Conservation (phyloP, 768 basidiomycete genomes). For the Mycena venus region DNA sequence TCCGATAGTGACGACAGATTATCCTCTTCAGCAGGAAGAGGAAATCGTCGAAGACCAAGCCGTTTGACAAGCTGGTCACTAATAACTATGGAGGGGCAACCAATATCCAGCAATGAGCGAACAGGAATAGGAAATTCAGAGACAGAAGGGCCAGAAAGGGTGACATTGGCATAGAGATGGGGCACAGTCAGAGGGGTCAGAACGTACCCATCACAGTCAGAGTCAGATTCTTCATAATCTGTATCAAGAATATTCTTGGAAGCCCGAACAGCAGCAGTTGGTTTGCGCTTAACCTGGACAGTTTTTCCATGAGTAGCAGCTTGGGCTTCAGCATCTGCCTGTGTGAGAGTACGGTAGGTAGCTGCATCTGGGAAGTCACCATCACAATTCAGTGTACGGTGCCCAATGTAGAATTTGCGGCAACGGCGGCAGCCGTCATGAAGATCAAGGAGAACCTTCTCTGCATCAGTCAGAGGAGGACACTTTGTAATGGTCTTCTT, state of each 20-base stretch:
- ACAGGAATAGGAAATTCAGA: too few species aligned
- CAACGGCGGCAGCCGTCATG: too few species aligned
- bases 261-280: not conserved
- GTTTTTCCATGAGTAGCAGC: not conserved
- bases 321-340: not conserved
- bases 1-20: slow-evolving; percentile 3
- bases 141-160: not conserved
- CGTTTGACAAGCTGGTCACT: not conserved
- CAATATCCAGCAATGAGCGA: too few species aligned
- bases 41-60: not conserved
- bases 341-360: not conserved
- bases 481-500: too few species aligned
- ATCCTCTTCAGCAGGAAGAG: slow-evolving; percentile 1
- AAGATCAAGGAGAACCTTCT: too few species aligned
- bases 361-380: not conserved
- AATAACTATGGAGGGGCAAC: too few species aligned
- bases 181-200: not conserved
- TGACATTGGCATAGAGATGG: too few species aligned
- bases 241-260: not conserved
- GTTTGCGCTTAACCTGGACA: not conserved
- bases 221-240: not conserved
- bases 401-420: not conserved
- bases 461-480: too few species aligned
- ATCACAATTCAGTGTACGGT: not conserved
- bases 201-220: not conserved